Evolutionary conservation across 441 rosid genomes (phyloP).

Genomic region (Metrosideros polymorpha): DNA sequence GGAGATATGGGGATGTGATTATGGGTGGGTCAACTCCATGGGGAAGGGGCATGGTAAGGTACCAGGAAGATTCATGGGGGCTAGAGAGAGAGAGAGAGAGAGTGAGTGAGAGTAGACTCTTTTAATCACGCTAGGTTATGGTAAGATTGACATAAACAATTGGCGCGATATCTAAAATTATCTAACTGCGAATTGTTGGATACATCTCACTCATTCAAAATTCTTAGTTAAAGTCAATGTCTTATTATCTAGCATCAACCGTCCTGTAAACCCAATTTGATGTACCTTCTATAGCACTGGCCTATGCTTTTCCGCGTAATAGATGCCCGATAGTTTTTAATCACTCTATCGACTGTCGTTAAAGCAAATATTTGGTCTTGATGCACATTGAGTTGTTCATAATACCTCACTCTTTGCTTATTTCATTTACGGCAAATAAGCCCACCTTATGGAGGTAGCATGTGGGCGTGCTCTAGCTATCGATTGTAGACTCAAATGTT

Average conservation of each 20-base stretch:
- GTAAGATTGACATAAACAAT: background rate
- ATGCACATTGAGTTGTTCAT: background rate
- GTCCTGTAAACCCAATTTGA: background rate
- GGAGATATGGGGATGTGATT: background rate
- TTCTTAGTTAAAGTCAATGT: fast-evolving
- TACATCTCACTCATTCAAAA: background rate
- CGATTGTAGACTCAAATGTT: background rate
- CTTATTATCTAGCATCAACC: background rate
- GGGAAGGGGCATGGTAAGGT: background rate
- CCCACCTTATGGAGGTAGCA: background rate
- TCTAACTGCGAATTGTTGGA: background rate
- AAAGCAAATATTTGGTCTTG: background rate
- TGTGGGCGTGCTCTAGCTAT: background rate
- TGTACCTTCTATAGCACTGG: background rate
- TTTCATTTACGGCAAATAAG: background rate
- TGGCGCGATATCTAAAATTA: background rate
- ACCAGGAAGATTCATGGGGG: background rate
- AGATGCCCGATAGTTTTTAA: fast-evolving
- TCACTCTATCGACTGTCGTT: fast-evolving
- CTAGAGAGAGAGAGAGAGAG: background rate
- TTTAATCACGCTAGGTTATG: background rate
- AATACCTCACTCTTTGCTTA: background rate
- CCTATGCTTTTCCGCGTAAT: background rate
- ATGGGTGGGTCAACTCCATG: background rate
- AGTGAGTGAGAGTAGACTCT: background rate